phyloP scores from a whole-genome alignment of 805 yeast genomes.

The Candida vaughaniae region DNA sequence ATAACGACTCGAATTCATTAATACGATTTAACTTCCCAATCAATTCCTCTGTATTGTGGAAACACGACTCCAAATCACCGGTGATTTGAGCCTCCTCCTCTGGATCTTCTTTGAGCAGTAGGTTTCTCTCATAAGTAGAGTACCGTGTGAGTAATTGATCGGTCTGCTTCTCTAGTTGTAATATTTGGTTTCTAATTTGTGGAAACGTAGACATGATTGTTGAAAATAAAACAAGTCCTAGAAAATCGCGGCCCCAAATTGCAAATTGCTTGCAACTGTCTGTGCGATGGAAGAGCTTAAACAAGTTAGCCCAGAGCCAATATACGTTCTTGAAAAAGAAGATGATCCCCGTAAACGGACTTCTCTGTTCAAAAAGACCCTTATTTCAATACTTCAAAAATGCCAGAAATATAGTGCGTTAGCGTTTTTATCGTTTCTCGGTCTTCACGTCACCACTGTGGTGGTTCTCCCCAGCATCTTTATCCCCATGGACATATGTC shows the following conservation, averaged over 20 bases:
- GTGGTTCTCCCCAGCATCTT: conserved; percentile 49
- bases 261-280: too few species aligned
- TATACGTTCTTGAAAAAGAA: conserved; percentile 2
- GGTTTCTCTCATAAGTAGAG: conserved; percentile 28
- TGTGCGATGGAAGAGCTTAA: not conserved
- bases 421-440: conserved; percentile 54
- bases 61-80: conserved; percentile 20
- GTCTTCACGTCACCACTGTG: conserved; percentile 57
- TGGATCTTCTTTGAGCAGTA: conserved; percentile 23
- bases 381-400: conserved; percentile 16
- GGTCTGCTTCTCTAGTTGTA: conserved; percentile 71
- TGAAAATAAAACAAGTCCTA: too few species aligned
- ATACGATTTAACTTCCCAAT: conserved; percentile 33
- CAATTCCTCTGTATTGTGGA: conserved; percentile 47
- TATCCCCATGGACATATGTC: conserved; percentile 46
- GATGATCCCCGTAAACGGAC: conserved; percentile 1
- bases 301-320: conserved; percentile 13
- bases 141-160: conserved; percentile 50
- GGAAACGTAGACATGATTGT: conserved; percentile 47
- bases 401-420: conserved; percentile 63
- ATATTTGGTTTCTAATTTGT: conserved; percentile 65
- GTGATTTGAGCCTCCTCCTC: conserved; percentile 18
- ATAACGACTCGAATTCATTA: conserved; percentile 31
- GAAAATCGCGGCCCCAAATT: too few species aligned
- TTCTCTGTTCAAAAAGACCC: conserved; percentile 11